Evolutionary conservation across 306 rosid species (phyloP).

Genomic region (Corylus americana): DNA sequence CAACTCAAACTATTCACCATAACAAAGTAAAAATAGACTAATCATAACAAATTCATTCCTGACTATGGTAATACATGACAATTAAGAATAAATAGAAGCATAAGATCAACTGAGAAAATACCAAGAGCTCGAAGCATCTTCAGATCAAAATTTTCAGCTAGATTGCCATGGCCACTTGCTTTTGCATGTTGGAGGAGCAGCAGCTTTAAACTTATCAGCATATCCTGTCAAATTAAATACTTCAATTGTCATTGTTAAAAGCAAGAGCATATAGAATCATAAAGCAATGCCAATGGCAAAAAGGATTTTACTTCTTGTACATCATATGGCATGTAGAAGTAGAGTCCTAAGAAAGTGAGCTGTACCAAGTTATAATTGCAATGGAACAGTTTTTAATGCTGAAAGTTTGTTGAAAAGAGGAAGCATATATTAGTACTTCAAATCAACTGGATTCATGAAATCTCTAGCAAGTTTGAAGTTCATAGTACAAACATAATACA

Average conservation of each 20-base stretch:
- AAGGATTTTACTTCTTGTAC: not conserved
- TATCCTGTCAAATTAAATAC: conserved; percentile 46
- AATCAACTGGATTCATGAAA: not conserved
- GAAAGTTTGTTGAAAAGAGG: not conserved
- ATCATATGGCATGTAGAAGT: not conserved
- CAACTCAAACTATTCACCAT: not conserved
- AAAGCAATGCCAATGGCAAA: not conserved
- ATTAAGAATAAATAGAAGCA: conserved; percentile 1
- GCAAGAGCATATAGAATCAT: not conserved
- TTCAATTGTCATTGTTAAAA: not conserved
- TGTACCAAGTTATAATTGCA: not conserved
- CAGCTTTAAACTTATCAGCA: conserved; percentile 66
- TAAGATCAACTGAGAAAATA: conserved; percentile 26
- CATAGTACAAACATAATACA: not conserved
- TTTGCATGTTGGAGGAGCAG: conserved; percentile 60
- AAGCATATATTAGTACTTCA: not conserved
- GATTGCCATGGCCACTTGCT: conserved; percentile 42
- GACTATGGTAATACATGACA: not conserved
- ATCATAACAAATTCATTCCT: not conserved
- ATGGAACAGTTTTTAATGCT: not conserved
- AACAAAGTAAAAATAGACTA: not conserved
- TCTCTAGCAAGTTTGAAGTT: not conserved
- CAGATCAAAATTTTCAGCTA: conserved; percentile 60
- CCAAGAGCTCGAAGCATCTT: conserved; percentile 78
- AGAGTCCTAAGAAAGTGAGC: not conserved